Percentiles rank a stretch among this genome's conserved stretches.
Conservation (phyloP, 1,284 basidiomycete genomes). For the Quambalaria eucalypti region DNA sequence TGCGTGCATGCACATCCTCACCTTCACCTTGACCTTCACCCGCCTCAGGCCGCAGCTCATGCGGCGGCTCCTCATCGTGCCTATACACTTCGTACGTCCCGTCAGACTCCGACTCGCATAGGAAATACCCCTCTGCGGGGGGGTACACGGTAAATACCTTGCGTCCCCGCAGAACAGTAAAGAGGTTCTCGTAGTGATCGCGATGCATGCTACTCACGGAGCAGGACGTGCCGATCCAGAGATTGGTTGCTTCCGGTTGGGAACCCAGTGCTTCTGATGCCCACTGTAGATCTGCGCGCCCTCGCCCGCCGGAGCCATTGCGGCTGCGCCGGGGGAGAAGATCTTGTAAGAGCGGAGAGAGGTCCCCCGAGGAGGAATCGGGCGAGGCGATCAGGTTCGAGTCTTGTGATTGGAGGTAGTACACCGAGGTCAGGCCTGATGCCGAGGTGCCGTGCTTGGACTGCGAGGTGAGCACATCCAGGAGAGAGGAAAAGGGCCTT, state of each 20-base stretch:
- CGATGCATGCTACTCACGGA: constrained; percentile 18
- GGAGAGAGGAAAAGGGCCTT: constrained; percentile 12
- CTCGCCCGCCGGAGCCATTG: not conserved
- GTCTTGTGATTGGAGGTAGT: constrained; percentile 39
- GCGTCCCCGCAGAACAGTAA: constrained; percentile 26
- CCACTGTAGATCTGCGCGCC: constrained; percentile 17
- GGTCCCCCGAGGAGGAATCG: constrained; percentile 14
- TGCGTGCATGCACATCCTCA: no score
- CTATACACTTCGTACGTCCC: no score
- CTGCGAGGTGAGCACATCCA: constrained; percentile 2
- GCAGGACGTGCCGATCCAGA: constrained; percentile 33
- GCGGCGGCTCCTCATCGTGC: not conserved
- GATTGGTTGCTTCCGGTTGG: constrained; percentile 32
- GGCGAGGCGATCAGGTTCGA: constrained; percentile 32
- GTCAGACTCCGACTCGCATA: no score
- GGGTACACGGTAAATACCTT: constrained; percentile 39
- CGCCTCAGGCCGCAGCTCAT: not conserved
- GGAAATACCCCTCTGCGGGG: constrained; percentile 24
- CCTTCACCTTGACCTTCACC: not conserved
- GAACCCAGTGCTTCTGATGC: constrained; percentile 27
- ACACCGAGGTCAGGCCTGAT: constrained; percentile 2
- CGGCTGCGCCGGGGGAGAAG: constrained; percentile 3
- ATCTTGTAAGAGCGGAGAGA: constrained; percentile 24
- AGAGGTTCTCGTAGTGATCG: constrained; percentile 42
- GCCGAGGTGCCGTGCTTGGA: not conserved